Conservation (phyloP, 2,329 filamentous ascomycete genomes). For the Penicillium decumbens region DNA sequence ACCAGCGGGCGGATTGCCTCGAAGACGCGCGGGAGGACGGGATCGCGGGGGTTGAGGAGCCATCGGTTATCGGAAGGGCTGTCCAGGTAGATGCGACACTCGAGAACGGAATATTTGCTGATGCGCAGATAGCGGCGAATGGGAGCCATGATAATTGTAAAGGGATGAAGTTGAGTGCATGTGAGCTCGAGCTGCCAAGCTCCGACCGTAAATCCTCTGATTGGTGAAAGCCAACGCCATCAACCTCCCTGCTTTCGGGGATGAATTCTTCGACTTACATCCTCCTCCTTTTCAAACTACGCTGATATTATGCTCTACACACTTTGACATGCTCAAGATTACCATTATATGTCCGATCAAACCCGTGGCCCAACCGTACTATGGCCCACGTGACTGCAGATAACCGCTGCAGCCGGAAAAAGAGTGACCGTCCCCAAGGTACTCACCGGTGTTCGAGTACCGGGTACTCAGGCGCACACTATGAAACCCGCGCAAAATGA, state of each 20-base stretch:
- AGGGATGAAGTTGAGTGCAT: neutral
- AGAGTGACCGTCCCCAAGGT: conserved; percentile 31
- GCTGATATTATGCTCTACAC: neutral
- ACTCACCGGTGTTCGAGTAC: conserved; percentile 21
- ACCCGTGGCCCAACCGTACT: neutral
- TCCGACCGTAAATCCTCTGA: conserved; percentile 14
- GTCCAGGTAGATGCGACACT: conserved; percentile 93
- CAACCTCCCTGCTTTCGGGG: neutral
- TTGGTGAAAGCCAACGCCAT: conserved; percentile 14
- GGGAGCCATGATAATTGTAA: conserved; percentile 64
- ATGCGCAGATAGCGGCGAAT: conserved; percentile 86
- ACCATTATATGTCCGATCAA: neutral
- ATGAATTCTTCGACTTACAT: neutral
- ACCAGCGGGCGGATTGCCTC: conserved; percentile 79
- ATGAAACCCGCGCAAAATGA: neutral
- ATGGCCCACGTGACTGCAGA: conserved; percentile 12
- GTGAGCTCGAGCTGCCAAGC: conserved; percentile 17
- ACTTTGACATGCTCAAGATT: neutral
- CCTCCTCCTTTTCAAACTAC: neutral
- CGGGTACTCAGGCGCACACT: conserved; percentile 5
- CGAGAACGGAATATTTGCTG: conserved; percentile 88
- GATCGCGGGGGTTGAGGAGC: conserved; percentile 75
- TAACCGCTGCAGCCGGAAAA: conserved; percentile 15
- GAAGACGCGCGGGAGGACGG: conserved; percentile 76
- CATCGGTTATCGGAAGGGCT: conserved; percentile 75